Evolutionary conservation across 139 green algal species (phyloP).

Genomic region (Medakamo hakoo): DNA sequence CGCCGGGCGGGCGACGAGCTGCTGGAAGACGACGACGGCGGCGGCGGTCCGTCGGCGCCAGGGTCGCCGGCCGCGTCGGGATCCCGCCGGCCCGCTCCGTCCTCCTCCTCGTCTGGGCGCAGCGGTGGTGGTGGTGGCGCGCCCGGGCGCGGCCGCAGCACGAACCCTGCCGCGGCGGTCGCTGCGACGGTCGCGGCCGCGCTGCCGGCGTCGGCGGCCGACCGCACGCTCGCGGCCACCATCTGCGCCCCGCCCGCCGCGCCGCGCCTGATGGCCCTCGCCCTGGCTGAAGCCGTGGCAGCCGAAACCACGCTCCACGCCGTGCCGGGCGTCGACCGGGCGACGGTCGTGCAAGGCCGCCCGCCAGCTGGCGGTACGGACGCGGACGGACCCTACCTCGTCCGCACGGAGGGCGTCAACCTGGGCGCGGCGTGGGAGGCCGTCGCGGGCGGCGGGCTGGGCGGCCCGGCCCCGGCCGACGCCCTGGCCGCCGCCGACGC

Average conservation of each 20-base stretch:
- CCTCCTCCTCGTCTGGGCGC: no score
- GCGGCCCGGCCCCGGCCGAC: no score
- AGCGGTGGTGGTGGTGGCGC: background rate
- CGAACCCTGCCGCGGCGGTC: conserved; percentile 1
- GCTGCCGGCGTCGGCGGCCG: conserved; percentile 4
- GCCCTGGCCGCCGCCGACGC: conserved; percentile 20
- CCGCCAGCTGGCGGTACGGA: conserved; percentile 13
- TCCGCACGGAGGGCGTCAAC: conserved; percentile 96
- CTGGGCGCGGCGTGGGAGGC: conserved; percentile 46
- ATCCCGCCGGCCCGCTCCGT: no score
- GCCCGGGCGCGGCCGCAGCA: background rate
- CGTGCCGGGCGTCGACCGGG: conserved; percentile 14
- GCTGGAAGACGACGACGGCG: background rate
- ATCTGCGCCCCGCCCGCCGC: conserved; percentile 40
- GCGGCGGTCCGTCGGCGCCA: background rate
- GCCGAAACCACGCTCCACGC: conserved; percentile 33
- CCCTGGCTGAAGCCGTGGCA: conserved; percentile 58
- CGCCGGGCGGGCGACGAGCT: background rate
- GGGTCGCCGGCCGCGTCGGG: no score
- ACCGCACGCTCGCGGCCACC: conserved; percentile 9
- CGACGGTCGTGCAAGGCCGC: background rate
- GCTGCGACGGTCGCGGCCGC: conserved; percentile 8
- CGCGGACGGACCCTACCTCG: conserved; percentile 8
- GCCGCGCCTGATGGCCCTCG: conserved; percentile 77
- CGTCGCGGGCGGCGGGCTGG: conserved; percentile 5